Evolutionary conservation across 768 basidiomycete genomes (phyloP).

Genomic region (Mycena capillaripes): DNA sequence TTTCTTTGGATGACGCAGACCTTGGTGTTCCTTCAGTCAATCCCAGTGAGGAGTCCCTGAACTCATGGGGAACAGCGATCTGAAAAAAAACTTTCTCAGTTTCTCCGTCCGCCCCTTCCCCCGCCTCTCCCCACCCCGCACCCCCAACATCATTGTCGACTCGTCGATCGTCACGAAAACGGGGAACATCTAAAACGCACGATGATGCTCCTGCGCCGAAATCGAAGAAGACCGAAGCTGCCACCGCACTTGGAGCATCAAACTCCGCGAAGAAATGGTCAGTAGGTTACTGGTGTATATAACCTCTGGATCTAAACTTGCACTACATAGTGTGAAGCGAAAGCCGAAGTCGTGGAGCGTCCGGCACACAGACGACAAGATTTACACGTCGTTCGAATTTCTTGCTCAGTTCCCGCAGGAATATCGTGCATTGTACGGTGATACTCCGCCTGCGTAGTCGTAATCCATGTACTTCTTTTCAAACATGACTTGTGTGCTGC

Average conservation of each 20-base stretch:
- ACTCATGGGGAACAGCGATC: not conserved
- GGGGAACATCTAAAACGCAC: slow-evolving; percentile 6
- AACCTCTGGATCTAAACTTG: not conserved
- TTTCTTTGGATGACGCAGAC: not conserved
- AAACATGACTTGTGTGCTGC: no score
- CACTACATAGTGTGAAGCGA: not conserved
- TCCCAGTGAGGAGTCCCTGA: not conserved
- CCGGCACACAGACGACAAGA: not conserved
- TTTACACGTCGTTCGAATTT: not conserved
- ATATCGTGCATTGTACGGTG: not conserved
- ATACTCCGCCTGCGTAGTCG: not conserved
- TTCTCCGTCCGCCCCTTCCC: not conserved
- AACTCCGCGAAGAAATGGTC: not conserved
- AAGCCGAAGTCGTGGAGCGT: not conserved
- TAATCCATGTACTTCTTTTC: not conserved
- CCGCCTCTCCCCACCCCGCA: not conserved
- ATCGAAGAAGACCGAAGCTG: no score
- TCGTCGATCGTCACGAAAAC: slow-evolving; percentile 6
- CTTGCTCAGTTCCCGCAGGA: not conserved
- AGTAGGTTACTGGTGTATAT: not conserved
- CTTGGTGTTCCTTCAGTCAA: not conserved
- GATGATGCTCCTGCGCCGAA: not conserved
- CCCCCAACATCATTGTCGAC: not conserved
- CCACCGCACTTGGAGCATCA: not conserved
- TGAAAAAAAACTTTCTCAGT: not conserved